phyloP scores from a whole-genome alignment of 768 basidiomycete species.

The Suillus hirtellus region DNA sequence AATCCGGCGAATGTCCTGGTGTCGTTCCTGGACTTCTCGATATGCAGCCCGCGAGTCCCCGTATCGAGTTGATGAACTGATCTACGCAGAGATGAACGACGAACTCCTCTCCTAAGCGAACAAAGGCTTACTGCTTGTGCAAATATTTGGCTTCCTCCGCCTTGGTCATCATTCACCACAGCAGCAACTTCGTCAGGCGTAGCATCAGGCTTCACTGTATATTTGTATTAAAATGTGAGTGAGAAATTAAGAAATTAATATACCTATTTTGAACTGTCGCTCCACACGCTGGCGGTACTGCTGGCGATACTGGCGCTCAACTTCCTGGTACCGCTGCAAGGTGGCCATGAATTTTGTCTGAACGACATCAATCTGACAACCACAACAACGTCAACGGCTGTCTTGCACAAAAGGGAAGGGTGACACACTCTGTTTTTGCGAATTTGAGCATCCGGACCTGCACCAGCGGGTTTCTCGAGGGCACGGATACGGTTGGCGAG shows the following conservation, averaged over 20 bases:
- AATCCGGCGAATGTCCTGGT: slow-evolving; percentile 82
- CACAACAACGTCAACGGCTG: not conserved
- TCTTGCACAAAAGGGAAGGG: not conserved
- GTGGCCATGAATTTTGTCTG: slow-evolving; percentile 74
- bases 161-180: slow-evolving; percentile 63
- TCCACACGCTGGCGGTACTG: slow-evolving; percentile 68
- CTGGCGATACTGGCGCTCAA: slow-evolving; percentile 69
- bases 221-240: not conserved
- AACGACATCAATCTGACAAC: slow-evolving; percentile 52
- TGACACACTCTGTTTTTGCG: slow-evolving; percentile 37
- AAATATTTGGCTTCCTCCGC: slow-evolving; percentile 69
- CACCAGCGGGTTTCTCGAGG: slow-evolving; percentile 45
- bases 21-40: slow-evolving; percentile 86
- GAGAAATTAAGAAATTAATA: slow-evolving; percentile 14
- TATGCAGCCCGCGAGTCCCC: slow-evolving; percentile 81
- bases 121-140: slow-evolving; percentile 57
- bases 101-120: not conserved
- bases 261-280: slow-evolving; percentile 78
- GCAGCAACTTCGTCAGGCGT: slow-evolving; percentile 75
- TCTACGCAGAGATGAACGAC: slow-evolving; percentile 37
- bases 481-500: slow-evolving; percentile 62
- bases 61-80: slow-evolving; percentile 77
- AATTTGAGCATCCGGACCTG: slow-evolving; percentile 46
- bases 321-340: slow-evolving; percentile 74
- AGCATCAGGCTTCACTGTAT: slow-evolving; percentile 81